phyloP scores from a whole-genome alignment of 208 protist species.

The Trypanosoma cruzi region DNA sequence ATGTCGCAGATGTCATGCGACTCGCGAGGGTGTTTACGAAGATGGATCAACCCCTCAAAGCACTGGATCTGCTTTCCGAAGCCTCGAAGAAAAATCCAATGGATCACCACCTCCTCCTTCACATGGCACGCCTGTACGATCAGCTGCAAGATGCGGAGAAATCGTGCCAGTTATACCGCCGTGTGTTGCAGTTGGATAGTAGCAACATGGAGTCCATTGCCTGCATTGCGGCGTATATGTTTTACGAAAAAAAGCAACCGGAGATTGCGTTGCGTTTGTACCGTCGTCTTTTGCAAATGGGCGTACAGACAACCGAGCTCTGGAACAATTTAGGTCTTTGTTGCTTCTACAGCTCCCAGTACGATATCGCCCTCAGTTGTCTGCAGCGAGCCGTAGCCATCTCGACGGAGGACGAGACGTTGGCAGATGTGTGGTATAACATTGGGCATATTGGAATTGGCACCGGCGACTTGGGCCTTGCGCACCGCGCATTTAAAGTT shows the following conservation, averaged over 20 bases:
- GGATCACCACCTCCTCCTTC: constrained; percentile 91
- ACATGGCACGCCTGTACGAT: constrained; percentile 91
- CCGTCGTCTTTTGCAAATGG: constrained; percentile 95
- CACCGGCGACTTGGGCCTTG: constrained; percentile 90
- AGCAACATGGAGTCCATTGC: constrained; percentile 95
- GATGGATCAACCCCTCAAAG: constrained; percentile 94
- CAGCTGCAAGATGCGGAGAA: constrained; percentile 85
- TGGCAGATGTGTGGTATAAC: constrained; percentile 96
- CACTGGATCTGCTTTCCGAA: constrained; percentile 87
- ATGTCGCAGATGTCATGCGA: constrained; percentile 88
- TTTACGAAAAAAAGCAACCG: constrained; percentile 94
- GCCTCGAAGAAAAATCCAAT: constrained; percentile 77
- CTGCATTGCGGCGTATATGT: constrained; percentile 93
- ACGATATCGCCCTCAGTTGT: constrained; percentile 94
- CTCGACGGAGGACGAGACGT: constrained; percentile 63
- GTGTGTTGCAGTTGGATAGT: constrained; percentile 86
- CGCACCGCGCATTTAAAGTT: constrained; percentile 93
- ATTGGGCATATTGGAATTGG: constrained; percentile 94
- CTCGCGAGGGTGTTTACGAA: constrained; percentile 94
- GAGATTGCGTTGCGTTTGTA: constrained; percentile 95
- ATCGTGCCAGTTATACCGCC: constrained; percentile 78
- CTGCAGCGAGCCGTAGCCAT: constrained; percentile 88
- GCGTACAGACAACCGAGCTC: constrained; percentile 89
- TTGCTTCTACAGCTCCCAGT: constrained; percentile 94
- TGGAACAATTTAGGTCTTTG: constrained; percentile 97